Evolutionary conservation across 1,284 basidiomycete species (phyloP).

Genomic region (Ceratobasidium theobromae): DNA sequence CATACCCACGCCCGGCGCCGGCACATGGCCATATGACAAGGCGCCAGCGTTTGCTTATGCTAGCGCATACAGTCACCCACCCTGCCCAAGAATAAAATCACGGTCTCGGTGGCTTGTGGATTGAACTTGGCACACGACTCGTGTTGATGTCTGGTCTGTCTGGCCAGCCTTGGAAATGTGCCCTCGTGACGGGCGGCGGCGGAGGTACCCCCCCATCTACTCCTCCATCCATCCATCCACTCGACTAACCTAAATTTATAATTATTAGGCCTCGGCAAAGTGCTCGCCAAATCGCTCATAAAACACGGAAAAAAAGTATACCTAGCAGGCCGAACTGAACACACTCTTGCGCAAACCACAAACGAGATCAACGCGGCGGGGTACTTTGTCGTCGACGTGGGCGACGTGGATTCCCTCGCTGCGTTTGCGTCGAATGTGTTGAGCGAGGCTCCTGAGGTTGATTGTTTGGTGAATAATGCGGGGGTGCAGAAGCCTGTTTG

Average conservation of each 20-base stretch:
- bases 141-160: too few species aligned
- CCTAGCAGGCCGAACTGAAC: slow-evolving; percentile 44
- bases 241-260: not conserved
- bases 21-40: too few species aligned
- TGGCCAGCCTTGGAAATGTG: slow-evolving; percentile 8
- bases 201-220: not conserved
- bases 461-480: slow-evolving; percentile 47
- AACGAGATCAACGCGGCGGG: slow-evolving; percentile 41
- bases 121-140: too few species aligned
- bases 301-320: slow-evolving; percentile 44
- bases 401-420: slow-evolving; percentile 40
- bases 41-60: too few species aligned
- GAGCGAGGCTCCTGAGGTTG: slow-evolving; percentile 45
- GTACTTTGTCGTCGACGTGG: slow-evolving; percentile 46
- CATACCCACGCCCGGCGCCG: too few species aligned
- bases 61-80: too few species aligned
- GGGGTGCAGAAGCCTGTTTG: slow-evolving; percentile 41
- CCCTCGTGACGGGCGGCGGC: slow-evolving; percentile 9
- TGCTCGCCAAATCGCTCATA: slow-evolving; percentile 44
- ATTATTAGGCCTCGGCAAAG: slow-evolving; percentile 37
- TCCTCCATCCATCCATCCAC: not conserved
- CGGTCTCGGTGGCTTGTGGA: too few species aligned
- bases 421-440: slow-evolving; percentile 41
- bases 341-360: slow-evolving; percentile 40
- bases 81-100: too few species aligned